Conservation (phyloP, 176 grass and related monocot genomes). For the Saccharum officinarum region DNA sequence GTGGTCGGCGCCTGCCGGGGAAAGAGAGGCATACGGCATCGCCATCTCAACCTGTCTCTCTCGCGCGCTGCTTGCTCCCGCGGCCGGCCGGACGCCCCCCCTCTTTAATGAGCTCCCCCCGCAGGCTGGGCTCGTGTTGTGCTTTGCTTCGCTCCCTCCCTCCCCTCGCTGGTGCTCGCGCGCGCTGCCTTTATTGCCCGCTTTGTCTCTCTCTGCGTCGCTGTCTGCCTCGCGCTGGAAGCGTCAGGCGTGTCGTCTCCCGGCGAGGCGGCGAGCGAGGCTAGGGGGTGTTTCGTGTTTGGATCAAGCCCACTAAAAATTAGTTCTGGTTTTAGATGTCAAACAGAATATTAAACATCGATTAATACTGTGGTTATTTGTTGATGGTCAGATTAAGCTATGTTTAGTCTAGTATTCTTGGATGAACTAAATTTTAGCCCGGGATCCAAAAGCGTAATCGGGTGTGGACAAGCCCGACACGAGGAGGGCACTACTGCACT, state of each 20-base stretch:
- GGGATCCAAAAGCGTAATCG: too few species aligned
- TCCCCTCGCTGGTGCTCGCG: background rate
- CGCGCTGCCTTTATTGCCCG: conserved; percentile 47
- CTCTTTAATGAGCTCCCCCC: conserved; percentile 34
- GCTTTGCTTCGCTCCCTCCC: conserved; percentile 35
- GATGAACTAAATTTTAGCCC: too few species aligned
- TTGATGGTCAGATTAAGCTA: too few species aligned
- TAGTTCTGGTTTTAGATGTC: background rate
- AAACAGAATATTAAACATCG: background rate
- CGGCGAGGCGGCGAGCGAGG: background rate
- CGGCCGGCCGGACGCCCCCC: background rate
- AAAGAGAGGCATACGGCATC: conserved; percentile 63
- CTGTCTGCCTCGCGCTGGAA: background rate
- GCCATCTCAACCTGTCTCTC: conserved; percentile 40
- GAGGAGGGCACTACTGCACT: background rate
- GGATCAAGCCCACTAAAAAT: too few species aligned
- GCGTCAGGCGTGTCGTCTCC: background rate
- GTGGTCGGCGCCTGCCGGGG: conserved; percentile 44
- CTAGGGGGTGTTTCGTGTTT: too few species aligned
- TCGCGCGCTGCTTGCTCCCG: conserved; percentile 32
- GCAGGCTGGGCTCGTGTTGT: conserved; percentile 4
- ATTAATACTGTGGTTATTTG: background rate
- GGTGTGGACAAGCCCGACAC: conserved; percentile 31
- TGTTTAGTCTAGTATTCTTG: too few species aligned
- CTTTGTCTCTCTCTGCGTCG: conserved; percentile 32